phyloP scores from a whole-genome alignment of 345 rosid species.

The Aquilaria yunnanensis region DNA sequence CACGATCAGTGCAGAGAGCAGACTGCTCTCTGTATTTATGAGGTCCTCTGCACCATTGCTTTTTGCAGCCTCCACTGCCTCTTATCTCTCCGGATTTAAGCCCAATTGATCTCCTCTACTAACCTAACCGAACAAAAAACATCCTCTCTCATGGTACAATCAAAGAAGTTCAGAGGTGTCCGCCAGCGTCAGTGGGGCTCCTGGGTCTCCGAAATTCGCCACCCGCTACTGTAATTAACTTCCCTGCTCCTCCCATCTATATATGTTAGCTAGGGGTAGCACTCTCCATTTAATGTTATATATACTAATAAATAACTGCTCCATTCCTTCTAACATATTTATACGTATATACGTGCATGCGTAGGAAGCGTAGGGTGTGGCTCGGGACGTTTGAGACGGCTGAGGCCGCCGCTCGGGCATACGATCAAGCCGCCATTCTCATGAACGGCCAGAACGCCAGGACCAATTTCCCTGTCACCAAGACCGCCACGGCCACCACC shows the following conservation, averaged over 20 bases:
- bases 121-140: not conserved
- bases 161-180: conserved; percentile 75
- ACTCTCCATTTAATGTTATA: too few species aligned
- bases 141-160: conserved; percentile 41
- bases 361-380: conserved; percentile 79
- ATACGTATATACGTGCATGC: not conserved
- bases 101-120: conserved; percentile 6
- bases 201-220: conserved; percentile 86
- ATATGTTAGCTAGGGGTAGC: not conserved
- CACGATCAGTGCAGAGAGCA: too few species aligned
- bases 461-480: conserved; percentile 51
- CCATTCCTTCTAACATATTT: not conserved
- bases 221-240: conserved; percentile 54
- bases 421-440: conserved; percentile 62
- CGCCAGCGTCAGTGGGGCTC: conserved; percentile 95
- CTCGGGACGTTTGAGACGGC: conserved; percentile 80
- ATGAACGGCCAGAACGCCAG: conserved; percentile 73
- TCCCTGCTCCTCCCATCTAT: not conserved
- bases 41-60: not conserved
- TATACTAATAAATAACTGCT: not conserved
- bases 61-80: not conserved
- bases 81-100: conserved; percentile 7
- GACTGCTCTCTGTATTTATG: not conserved
- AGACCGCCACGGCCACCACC: not conserved
- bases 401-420: conserved; percentile 67